Percentiles rank a stretch among this genome's conserved stretches.
These are phyloP conservation scores for Fusarium mundagurra DNA, from an alignment of 2,329 filamentous ascomycete species.

Conservation along the genomic window DNA sequence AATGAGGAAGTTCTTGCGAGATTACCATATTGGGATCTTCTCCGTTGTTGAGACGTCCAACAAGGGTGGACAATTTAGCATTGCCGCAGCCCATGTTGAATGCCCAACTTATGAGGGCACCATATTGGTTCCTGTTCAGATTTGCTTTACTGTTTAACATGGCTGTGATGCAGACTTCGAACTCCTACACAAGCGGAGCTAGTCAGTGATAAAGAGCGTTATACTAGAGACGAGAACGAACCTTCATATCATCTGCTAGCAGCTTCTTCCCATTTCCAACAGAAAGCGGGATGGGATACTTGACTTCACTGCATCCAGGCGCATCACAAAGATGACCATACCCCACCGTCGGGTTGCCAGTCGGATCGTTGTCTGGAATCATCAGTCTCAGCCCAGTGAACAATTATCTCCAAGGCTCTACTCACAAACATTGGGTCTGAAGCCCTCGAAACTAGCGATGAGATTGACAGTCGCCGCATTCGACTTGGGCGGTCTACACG, in stretches of 20 bases:
- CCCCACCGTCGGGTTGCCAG: slow-evolving; percentile 59
- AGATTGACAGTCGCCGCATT: slow-evolving; percentile 24
- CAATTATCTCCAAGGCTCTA: neutral
- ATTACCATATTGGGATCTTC: slow-evolving; percentile 49
- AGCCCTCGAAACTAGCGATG: slow-evolving; percentile 24
- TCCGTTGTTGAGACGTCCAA: slow-evolving; percentile 27
- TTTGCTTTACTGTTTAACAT: slow-evolving; percentile 4
- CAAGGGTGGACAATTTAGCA: slow-evolving; percentile 51
- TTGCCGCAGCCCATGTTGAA: slow-evolving; percentile 61
- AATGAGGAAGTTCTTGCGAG: slow-evolving; percentile 58
- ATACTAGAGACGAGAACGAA: neutral
- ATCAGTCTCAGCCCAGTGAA: accelerated
- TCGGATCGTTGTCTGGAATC: slow-evolving; percentile 49
- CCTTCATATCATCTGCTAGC: slow-evolving; percentile 41
- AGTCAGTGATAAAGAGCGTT: neutral
- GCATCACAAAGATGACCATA: slow-evolving; percentile 60
- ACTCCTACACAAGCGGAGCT: neutral
- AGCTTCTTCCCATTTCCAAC: slow-evolving; percentile 52
- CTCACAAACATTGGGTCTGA: slow-evolving; percentile 22
- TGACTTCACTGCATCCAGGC: slow-evolving; percentile 55
- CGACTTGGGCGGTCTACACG: slow-evolving; percentile 1
- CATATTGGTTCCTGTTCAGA: slow-evolving; percentile 60
- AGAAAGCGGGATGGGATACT: slow-evolving; percentile 57
- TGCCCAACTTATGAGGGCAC: slow-evolving; percentile 61
- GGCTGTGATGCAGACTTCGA: slow-evolving; percentile 9